phyloP scores from a whole-genome alignment of 1,139 yeast species.

The Protomyces macrosporus region DNA sequence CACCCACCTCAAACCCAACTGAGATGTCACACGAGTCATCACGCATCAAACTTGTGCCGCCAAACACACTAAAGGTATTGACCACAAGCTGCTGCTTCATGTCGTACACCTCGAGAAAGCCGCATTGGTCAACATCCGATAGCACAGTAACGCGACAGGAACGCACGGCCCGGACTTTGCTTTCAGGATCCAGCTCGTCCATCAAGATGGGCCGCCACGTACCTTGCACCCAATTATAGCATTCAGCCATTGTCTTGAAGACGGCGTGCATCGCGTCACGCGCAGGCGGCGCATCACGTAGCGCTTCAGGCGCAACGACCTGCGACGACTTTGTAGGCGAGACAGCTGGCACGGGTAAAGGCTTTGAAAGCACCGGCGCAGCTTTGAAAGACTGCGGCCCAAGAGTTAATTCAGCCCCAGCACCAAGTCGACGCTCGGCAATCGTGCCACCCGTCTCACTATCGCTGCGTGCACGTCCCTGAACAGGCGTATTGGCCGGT shows the following conservation, averaged over 20 bases:
- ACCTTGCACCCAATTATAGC: constrained; percentile 20
- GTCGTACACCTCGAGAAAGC: constrained; percentile 15
- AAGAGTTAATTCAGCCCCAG: constrained; percentile 7
- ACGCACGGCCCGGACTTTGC: constrained; percentile 16
- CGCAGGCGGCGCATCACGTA: not conserved
- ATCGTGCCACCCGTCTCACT: not conserved
- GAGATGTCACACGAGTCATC: constrained; percentile 24
- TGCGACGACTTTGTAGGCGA: not conserved
- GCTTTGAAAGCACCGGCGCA: not conserved
- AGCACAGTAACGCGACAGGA: constrained; percentile 12
- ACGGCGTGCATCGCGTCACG: constrained; percentile 4
- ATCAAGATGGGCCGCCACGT: constrained; percentile 21
- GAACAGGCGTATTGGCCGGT: not conserved
- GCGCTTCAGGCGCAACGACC: not conserved
- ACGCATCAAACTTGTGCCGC: constrained; percentile 20
- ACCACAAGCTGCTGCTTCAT: constrained; percentile 5
- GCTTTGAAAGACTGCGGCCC: not conserved
- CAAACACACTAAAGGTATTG: constrained; percentile 8
- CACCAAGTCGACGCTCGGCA: constrained; percentile 15
- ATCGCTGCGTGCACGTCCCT: not conserved
- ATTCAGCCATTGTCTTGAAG: constrained; percentile 23
- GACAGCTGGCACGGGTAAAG: not conserved
- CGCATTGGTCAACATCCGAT: constrained; percentile 3
- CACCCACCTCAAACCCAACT: constrained; percentile 20
- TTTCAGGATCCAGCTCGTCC: constrained; percentile 13